Evolutionary conservation across 1,284 basidiomycete genomes (phyloP).

Genomic region (Trametes versicolor): DNA sequence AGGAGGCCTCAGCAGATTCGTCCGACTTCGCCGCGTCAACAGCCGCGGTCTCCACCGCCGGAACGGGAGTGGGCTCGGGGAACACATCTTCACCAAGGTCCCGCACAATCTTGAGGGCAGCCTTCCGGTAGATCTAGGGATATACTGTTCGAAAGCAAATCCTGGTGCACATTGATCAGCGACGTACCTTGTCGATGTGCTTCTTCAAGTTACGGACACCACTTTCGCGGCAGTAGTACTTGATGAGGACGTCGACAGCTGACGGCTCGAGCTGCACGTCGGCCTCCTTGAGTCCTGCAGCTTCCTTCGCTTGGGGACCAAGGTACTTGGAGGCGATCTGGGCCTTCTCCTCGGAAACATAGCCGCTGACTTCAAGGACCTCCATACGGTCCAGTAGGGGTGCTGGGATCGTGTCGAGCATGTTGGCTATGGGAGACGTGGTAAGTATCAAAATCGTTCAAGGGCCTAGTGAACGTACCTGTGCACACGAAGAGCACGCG

Average conservation of each 20-base stretch:
- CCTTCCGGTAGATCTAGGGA: slow-evolving; percentile 96
- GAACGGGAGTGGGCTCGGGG: slow-evolving; percentile 62
- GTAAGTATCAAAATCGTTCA: not conserved
- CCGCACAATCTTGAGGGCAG: slow-evolving; percentile 91
- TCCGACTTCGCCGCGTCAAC: slow-evolving; percentile 36
- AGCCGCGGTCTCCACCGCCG: slow-evolving; percentile 36
- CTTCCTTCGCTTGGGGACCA: slow-evolving; percentile 94
- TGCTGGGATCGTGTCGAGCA: slow-evolving; percentile 95
- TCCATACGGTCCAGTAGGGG: slow-evolving; percentile 98
- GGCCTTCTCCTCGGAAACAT: slow-evolving; percentile 96
- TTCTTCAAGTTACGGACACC: slow-evolving; percentile 96
- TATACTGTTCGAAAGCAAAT: slow-evolving; percentile 7
- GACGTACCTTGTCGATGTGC: slow-evolving; percentile 89
- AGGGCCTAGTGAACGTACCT: slow-evolving; percentile 48
- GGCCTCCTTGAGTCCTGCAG: slow-evolving; percentile 86
- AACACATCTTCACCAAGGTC: slow-evolving; percentile 92
- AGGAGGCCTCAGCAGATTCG: slow-evolving; percentile 44
- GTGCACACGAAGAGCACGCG: slow-evolving; percentile 98
- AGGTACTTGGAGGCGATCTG: slow-evolving; percentile 94
- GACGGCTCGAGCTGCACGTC: slow-evolving; percentile 83
- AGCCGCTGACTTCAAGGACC: slow-evolving; percentile 95
- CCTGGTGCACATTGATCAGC: not conserved
- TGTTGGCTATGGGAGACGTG: slow-evolving; percentile 69
- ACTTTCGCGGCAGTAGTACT: slow-evolving; percentile 97
- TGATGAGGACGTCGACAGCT: slow-evolving; percentile 91